Conservation (phyloP, 108 stramenopile genomes). For the Fragilaria radians region DNA sequence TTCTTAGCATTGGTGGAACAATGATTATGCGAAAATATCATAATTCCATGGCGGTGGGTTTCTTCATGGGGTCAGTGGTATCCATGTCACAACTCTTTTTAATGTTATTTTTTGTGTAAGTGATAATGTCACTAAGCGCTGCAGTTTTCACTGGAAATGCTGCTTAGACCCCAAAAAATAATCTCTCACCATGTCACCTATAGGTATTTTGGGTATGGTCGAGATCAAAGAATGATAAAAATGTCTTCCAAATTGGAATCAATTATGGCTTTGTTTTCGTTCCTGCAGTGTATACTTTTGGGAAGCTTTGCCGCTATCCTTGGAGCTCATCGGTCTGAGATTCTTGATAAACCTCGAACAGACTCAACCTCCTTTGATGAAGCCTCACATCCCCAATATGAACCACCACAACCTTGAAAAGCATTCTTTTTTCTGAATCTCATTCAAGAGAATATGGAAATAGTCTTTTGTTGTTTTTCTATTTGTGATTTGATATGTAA, state of each 20-base stretch:
- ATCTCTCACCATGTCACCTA: neutral
- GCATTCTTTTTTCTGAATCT: neutral
- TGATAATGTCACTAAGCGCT: constrained; percentile 2
- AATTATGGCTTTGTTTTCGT: constrained; percentile 54
- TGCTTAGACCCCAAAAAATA: too few species aligned
- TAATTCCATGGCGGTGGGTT: constrained; percentile 75
- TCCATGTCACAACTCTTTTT: constrained; percentile 79
- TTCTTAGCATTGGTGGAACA: constrained; percentile 75
- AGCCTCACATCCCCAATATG: neutral
- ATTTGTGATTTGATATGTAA: too few species aligned
- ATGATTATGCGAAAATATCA: constrained; percentile 90
- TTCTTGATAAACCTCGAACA: constrained; percentile 49
- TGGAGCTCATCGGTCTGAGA: constrained; percentile 72
- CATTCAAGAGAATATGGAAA: too few species aligned
- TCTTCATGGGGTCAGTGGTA: constrained; percentile 83
- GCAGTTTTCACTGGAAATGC: too few species aligned
- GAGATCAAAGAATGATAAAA: constrained; percentile 41
- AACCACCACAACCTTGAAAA: neutral
- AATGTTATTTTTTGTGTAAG: constrained; percentile 70
- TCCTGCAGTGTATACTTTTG: constrained; percentile 59
- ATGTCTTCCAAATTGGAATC: constrained; percentile 48
- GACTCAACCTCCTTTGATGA: neutral
- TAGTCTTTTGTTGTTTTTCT: too few species aligned
- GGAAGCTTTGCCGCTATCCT: constrained; percentile 75
- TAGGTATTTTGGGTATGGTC: constrained; percentile 59